phyloP scores from a whole-genome alignment of 106 monocot genomes.

The Dendrobium officinale region DNA sequence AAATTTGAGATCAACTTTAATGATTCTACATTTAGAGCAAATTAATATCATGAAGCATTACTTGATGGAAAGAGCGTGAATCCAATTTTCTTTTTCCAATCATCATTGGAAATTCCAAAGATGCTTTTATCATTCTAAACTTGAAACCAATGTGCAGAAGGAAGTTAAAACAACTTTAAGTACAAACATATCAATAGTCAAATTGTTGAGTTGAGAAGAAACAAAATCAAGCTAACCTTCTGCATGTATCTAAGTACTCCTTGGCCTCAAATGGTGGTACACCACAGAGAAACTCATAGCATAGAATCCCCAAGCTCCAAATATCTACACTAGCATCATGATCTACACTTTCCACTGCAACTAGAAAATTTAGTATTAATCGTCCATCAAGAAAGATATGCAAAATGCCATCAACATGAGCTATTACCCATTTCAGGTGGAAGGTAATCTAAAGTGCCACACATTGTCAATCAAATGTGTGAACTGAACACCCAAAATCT shows the following conservation, averaged over 20 bases:
- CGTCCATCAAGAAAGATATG: neutral
- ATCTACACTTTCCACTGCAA: constrained; percentile 84
- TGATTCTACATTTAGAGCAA: constrained; percentile 46
- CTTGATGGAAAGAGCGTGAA: no score
- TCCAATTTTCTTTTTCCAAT: no score
- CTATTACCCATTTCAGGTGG: constrained; percentile 98
- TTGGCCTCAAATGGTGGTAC: constrained; percentile 94
- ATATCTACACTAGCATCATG: constrained; percentile 95
- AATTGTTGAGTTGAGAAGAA: neutral
- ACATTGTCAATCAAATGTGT: constrained; percentile 97
- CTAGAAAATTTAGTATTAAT: neutral
- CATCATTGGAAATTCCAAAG: no score
- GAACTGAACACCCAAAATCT: constrained; percentile 99
- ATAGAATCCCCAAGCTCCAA: constrained; percentile 93
- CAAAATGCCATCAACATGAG: neutral
- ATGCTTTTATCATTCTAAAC: no score
- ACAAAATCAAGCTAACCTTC: constrained; percentile 43
- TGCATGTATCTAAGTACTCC: constrained; percentile 91
- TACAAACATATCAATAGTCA: neutral
- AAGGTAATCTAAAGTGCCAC: constrained; percentile 93
- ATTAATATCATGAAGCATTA: no score
- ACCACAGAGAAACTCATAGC: constrained; percentile 97
- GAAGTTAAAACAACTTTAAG: neutral
- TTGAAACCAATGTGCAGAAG: neutral
- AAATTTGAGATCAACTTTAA: constrained; percentile 93